Conservation (phyloP, 2,329 filamentous ascomycete genomes). For the Pyrenophora tritici-repentis region DNA sequence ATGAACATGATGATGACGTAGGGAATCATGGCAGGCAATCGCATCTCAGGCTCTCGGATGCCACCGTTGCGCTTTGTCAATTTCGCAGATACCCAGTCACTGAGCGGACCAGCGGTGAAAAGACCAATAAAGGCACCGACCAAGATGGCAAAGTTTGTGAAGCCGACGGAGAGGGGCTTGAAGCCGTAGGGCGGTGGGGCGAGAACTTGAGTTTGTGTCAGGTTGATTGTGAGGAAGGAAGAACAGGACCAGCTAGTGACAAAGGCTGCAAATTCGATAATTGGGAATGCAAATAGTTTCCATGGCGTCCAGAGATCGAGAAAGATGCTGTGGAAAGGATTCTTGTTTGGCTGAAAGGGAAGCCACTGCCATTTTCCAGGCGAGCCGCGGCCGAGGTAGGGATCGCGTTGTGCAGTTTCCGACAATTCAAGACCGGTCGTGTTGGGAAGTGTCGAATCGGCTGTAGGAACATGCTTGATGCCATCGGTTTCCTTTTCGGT, state of each 20-base stretch:
- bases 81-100: slow-evolving; percentile 62
- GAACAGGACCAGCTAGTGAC: slow-evolving; percentile 65
- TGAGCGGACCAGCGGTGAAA: slow-evolving; percentile 59
- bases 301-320: slow-evolving; percentile 65
- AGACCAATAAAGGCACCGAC: slow-evolving; percentile 61
- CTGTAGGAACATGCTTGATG: slow-evolving; percentile 34
- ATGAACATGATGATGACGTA: slow-evolving; percentile 62
- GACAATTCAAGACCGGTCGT: slow-evolving; percentile 30
- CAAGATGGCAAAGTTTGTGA: slow-evolving; percentile 63
- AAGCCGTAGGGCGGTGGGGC: slow-evolving; percentile 62
- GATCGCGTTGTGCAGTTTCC: slow-evolving; percentile 55
- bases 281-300: slow-evolving; percentile 66
- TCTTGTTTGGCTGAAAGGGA: slow-evolving; percentile 56
- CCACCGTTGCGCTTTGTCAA: slow-evolving; percentile 59
- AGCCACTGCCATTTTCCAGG: slow-evolving; percentile 63
- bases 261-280: slow-evolving; percentile 66
- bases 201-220: slow-evolving; percentile 62
- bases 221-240: slow-evolving; percentile 63
- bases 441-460: slow-evolving; percentile 19
- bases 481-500: slow-evolving; percentile 29
- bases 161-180: slow-evolving; percentile 56
- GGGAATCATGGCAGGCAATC: slow-evolving; percentile 61
- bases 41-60: slow-evolving; percentile 64
- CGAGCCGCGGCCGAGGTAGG: slow-evolving; percentile 60
- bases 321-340: slow-evolving; percentile 54